Conservation (phyloP, 2,329 filamentous ascomycete species). For the Drechslerella coelobrocha region DNA sequence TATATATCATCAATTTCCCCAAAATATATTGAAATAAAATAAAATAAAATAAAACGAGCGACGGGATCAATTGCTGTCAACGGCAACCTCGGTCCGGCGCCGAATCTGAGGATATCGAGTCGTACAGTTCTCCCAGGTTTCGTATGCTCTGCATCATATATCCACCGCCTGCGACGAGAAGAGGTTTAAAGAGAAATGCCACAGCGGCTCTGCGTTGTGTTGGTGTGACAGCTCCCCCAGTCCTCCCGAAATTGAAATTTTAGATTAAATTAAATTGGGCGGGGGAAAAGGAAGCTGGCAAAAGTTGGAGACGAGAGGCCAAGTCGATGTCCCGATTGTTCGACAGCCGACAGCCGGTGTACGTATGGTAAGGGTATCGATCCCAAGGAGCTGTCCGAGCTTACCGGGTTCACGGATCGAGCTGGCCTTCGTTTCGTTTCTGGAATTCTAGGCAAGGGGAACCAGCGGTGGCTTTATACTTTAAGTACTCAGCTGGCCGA, state of each 20-base stretch:
- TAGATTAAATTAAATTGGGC: too few relatives aligned
- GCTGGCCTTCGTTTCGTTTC: conserved; percentile 24
- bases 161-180: neutral
- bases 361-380: neutral
- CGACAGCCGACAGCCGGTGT: neutral
- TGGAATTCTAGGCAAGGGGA: conserved; percentile 24
- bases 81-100: neutral
- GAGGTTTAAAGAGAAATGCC: conserved; percentile 27
- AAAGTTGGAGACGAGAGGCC: neutral
- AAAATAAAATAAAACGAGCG: too few relatives aligned
- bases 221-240: too few relatives aligned
- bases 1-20: too few relatives aligned
- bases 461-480: conserved; percentile 41
- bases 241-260: too few relatives aligned
- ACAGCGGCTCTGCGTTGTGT: conserved; percentile 37
- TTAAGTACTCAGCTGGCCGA: neutral
- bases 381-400: conserved; percentile 6
- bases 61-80: neutral
- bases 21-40: too few relatives aligned
- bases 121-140: neutral
- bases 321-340: neutral
- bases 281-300: too few relatives aligned
- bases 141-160: conserved; percentile 12
- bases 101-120: conserved; percentile 2
- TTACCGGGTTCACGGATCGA: conserved; percentile 32